phyloP scores from a whole-genome alignment of 768 basidiomycete species.

The Pleurotus salmoneostramineus region DNA sequence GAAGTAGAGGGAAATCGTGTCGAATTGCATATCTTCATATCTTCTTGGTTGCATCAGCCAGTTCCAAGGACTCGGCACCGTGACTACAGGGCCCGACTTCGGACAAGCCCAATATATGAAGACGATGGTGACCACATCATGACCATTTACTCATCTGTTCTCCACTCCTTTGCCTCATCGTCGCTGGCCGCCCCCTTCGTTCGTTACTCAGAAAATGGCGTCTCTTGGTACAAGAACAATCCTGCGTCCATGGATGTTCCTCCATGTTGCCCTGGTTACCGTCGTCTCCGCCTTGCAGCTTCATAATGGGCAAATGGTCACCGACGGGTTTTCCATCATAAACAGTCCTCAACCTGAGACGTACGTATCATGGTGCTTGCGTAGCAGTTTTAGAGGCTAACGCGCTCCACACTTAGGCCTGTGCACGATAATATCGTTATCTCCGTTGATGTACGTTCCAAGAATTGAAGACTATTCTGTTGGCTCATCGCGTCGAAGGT shows the following conservation, averaged over 20 bases:
- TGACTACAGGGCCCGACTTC: not conserved
- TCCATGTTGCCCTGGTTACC: conserved; percentile 6
- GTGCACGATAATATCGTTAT: conserved; percentile 22
- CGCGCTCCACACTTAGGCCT: conserved; percentile 13
- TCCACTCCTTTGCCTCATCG: no score
- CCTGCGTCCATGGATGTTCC: not conserved
- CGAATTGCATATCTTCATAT: no score
- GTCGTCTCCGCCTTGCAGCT: conserved; percentile 16
- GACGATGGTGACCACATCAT: no score
- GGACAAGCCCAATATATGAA: not conserved
- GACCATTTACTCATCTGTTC: no score
- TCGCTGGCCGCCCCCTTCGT: no score
- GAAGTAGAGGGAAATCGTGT: no score
- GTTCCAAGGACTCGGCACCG: not conserved
- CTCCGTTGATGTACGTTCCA: conserved; percentile 21
- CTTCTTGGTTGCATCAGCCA: no score
- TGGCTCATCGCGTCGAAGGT: conserved; percentile 15
- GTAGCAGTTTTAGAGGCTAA: not conserved
- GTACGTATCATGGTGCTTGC: conserved; percentile 14
- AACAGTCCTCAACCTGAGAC: conserved; percentile 27
- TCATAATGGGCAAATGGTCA: conserved; percentile 28
- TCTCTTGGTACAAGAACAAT: not conserved
- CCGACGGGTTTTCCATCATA: conserved; percentile 32
- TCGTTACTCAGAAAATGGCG: no score
- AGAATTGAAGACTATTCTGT: no score